Evolutionary conservation across 2,329 filamentous ascomycete genomes (phyloP).

Genomic region (Xylariaceae sp.): DNA sequence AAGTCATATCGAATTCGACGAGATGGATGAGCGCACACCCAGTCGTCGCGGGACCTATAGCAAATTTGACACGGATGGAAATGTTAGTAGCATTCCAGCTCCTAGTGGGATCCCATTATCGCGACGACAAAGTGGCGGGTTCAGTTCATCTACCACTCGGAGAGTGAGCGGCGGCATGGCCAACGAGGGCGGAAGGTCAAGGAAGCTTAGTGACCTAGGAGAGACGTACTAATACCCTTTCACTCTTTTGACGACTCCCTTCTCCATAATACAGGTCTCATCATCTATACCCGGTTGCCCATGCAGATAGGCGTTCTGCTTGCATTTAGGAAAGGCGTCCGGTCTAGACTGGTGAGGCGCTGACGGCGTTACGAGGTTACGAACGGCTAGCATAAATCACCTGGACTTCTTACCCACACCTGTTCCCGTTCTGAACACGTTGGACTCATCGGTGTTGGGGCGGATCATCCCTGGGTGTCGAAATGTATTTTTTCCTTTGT

Average conservation of each 20-base stretch:
- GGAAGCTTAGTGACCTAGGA: slow-evolving; percentile 57
- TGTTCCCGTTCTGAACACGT: slow-evolving; percentile 8
- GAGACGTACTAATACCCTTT: slow-evolving; percentile 56
- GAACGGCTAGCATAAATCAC: slow-evolving; percentile 39
- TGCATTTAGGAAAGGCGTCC: slow-evolving; percentile 27
- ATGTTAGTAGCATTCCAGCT: slow-evolving; percentile 48
- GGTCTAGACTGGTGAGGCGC: slow-evolving; percentile 33
- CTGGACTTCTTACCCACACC: slow-evolving; percentile 24
- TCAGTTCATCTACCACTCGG: slow-evolving; percentile 43
- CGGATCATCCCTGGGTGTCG: slow-evolving; percentile 19
- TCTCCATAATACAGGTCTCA: slow-evolving; percentile 32
- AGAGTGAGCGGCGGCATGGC: slow-evolving; percentile 47
- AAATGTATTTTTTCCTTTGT: slow-evolving; percentile 14
- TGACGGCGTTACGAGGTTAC: slow-evolving; percentile 41
- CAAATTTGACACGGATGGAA: slow-evolving; percentile 53
- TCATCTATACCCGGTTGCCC: slow-evolving; percentile 22
- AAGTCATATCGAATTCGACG: slow-evolving; percentile 61
- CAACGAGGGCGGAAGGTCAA: slow-evolving; percentile 42
- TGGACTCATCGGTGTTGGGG: slow-evolving; percentile 26
- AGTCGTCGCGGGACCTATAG: slow-evolving; percentile 62
- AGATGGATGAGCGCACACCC: slow-evolving; percentile 60
- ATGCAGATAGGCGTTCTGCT: slow-evolving; percentile 26
- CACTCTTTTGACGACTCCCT: slow-evolving; percentile 35
- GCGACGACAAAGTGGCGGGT: slow-evolving; percentile 53
- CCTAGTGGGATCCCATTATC: slow-evolving; percentile 58